A percentile compares a stretch with the other conserved stretches of the same genome.
These are phyloP conservation scores for Oryza glaberrima DNA, from an alignment of 176 grass and related monocot genomes.

Conservation along the genomic window DNA sequence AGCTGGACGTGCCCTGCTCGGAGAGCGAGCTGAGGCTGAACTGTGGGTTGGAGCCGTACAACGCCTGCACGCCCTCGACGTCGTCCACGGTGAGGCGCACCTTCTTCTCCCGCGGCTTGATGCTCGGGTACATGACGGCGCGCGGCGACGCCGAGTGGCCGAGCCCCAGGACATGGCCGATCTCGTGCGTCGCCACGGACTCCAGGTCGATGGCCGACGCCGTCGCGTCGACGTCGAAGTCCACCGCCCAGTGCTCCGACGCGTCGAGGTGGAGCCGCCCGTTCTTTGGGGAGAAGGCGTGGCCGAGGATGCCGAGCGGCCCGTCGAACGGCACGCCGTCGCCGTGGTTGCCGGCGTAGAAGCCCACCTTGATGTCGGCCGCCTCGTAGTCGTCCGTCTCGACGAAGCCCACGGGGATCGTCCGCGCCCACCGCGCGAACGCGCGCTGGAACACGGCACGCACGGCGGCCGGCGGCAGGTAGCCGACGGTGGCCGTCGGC, in stretches of 20 bases:
- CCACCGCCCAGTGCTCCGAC: slow-evolving; percentile 70
- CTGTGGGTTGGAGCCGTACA: slow-evolving; percentile 77
- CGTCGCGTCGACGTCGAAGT: slow-evolving; percentile 43
- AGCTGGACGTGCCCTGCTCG: slow-evolving; percentile 49
- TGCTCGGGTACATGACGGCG: slow-evolving; percentile 92
- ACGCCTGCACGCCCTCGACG: slow-evolving; percentile 73
- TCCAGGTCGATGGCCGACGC: slow-evolving; percentile 64
- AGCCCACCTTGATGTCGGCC: slow-evolving; percentile 78
- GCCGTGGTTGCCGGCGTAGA: slow-evolving; percentile 77
- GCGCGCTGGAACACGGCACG: slow-evolving; percentile 64
- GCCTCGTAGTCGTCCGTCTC: slow-evolving; percentile 54
- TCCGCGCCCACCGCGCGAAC: slow-evolving; percentile 76
- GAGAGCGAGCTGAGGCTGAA: slow-evolving; percentile 77
- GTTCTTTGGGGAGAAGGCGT: slow-evolving; percentile 85
- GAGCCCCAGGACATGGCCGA: slow-evolving; percentile 86
- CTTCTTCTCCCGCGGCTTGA: slow-evolving; percentile 66
- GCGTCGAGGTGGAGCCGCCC: slow-evolving; percentile 89
- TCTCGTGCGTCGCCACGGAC: slow-evolving; percentile 93
- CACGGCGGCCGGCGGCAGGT: slow-evolving; percentile 51
- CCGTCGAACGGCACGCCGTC: slow-evolving; percentile 94
- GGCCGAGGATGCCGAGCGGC: slow-evolving; percentile 74
- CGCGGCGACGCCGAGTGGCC: slow-evolving; percentile 70
- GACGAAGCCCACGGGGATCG: slow-evolving; percentile 74
- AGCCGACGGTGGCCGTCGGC: slow-evolving; percentile 51
- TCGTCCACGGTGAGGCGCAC: slow-evolving; percentile 75